Percentiles rank a stretch among this genome's conserved stretches.
Conservation (phyloP, 2,329 filamentous ascomycete genomes). For the Aotearoamyces nothofagi region DNA sequence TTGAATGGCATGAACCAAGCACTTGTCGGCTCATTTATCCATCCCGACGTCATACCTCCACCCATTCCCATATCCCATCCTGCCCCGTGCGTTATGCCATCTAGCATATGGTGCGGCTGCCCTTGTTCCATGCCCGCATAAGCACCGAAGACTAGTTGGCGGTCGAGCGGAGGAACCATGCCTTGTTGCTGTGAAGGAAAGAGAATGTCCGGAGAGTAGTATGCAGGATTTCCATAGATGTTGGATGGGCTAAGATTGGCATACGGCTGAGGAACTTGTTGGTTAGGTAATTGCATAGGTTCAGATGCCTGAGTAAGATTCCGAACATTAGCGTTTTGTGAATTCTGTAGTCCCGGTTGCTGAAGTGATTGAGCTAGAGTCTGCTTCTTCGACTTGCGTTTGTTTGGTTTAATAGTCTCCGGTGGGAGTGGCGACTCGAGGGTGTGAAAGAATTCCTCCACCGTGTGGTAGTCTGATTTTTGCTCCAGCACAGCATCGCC, state of each 20-base stretch:
- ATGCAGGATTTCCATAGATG: conserved; percentile 14
- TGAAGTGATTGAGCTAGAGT: not conserved
- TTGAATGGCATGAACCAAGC: conserved; percentile 94
- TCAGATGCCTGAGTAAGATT: not conserved
- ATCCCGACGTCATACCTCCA: conserved; percentile 9
- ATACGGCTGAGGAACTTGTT: conserved; percentile 6
- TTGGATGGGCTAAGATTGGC: conserved; percentile 15
- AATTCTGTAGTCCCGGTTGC: not conserved
- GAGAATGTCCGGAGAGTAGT: conserved; percentile 30
- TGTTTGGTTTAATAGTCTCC: conserved; percentile 13
- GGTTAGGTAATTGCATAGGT: not conserved
- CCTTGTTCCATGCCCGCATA: conserved; percentile 39
- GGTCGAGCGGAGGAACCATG: conserved; percentile 54
- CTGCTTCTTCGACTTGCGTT: conserved; percentile 25
- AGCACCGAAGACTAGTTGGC: conserved; percentile 61
- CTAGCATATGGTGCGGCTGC: not conserved
- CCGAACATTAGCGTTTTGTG: not conserved
- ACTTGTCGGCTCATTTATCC: conserved; percentile 32
- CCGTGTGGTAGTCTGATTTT: conserved; percentile 79
- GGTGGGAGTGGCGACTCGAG: conserved; percentile 48
- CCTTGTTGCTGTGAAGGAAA: conserved; percentile 32
- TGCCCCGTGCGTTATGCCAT: conserved; percentile 14
- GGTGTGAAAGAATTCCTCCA: conserved; percentile 85
- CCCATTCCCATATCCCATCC: conserved; percentile 16
- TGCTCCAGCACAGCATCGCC: conserved; percentile 84